These are phyloP conservation scores for Amylostereum areolatum DNA, from an alignment of 1,284 basidiomycete species.

Conservation along the genomic window DNA sequence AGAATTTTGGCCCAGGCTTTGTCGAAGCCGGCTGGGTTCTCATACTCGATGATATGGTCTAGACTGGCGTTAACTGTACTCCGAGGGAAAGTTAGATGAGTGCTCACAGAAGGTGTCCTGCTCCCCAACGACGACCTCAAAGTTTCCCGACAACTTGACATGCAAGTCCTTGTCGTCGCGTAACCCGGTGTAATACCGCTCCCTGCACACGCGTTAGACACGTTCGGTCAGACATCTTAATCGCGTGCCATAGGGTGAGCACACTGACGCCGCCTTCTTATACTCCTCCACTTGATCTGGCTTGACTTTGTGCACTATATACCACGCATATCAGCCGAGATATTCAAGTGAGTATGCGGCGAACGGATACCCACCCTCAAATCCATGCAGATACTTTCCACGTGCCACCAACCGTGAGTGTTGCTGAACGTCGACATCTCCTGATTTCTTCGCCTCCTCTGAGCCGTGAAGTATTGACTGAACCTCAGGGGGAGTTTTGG, in stretches of 20 bases:
- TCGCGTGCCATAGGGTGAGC: neutral
- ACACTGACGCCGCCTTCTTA: conserved; percentile 78
- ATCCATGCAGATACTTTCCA: conserved; percentile 84
- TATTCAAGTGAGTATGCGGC: conserved; percentile 5
- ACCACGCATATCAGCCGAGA: neutral
- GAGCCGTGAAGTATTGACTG: conserved; percentile 63
- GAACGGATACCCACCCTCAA: conserved; percentile 60
- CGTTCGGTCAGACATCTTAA: conserved; percentile 7
- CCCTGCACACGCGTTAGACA: conserved; percentile 36
- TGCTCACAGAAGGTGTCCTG: conserved; percentile 74
- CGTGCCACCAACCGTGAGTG: conserved; percentile 82
- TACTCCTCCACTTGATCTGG: conserved; percentile 78
- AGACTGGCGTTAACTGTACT: neutral
- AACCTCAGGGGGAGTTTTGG: neutral
- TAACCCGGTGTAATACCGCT: conserved; percentile 76
- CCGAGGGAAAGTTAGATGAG: neutral
- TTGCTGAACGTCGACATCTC: conserved; percentile 69
- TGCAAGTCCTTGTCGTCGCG: conserved; percentile 66
- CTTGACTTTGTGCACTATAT: conserved; percentile 74
- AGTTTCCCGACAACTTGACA: conserved; percentile 86
- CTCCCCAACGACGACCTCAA: conserved; percentile 84
- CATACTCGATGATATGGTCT: conserved; percentile 84
- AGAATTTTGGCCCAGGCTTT: conserved; percentile 56
- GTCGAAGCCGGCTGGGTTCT: conserved; percentile 84
- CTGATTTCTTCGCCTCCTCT: conserved; percentile 77